Evolutionary conservation across 2,329 filamentous ascomycete species (phyloP).

Genomic region (Penicillium sp.): DNA sequence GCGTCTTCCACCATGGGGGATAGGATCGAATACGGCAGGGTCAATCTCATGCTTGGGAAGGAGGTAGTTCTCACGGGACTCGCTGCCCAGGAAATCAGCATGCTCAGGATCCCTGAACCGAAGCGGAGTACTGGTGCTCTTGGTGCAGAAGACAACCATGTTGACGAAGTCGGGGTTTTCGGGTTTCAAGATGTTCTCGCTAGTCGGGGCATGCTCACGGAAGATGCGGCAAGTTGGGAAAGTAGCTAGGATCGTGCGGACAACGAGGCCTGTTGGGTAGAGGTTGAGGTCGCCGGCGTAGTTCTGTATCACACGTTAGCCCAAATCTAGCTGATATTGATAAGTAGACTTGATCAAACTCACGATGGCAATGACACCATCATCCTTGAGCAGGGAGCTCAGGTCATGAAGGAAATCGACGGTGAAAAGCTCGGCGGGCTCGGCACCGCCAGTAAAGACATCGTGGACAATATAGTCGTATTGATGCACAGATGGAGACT

Average conservation of each 20-base stretch:
- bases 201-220: constrained; percentile 63
- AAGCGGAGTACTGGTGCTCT: constrained; percentile 49
- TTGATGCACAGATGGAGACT: constrained; percentile 40
- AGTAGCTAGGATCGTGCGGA: constrained; percentile 73
- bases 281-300: constrained; percentile 85
- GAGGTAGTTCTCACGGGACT: constrained; percentile 64
- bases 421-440: constrained; percentile 84
- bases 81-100: constrained; percentile 67
- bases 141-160: constrained; percentile 91
- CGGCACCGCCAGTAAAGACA: constrained; percentile 93
- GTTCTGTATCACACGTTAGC: constrained; percentile 55
- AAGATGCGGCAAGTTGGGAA: constrained; percentile 91
- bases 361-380: constrained; percentile 84
- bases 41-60: constrained; percentile 67
- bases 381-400: constrained; percentile 63
- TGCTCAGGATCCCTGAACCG: constrained; percentile 61
- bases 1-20: constrained; percentile 42
- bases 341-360: constrained; percentile 31
- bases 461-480: constrained; percentile 97
- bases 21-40: constrained; percentile 30
- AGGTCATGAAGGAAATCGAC: constrained; percentile 73
- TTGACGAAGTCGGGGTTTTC: constrained; percentile 74
- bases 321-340: not conserved
- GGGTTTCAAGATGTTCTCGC: constrained; percentile 26
- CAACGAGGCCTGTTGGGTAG: constrained; percentile 68